Evolutionary conservation across 2,329 filamentous ascomycete genomes (phyloP), one percentile per base, ranked within the genome.

Genomic region (Podosphaera xanthii): DNA sequence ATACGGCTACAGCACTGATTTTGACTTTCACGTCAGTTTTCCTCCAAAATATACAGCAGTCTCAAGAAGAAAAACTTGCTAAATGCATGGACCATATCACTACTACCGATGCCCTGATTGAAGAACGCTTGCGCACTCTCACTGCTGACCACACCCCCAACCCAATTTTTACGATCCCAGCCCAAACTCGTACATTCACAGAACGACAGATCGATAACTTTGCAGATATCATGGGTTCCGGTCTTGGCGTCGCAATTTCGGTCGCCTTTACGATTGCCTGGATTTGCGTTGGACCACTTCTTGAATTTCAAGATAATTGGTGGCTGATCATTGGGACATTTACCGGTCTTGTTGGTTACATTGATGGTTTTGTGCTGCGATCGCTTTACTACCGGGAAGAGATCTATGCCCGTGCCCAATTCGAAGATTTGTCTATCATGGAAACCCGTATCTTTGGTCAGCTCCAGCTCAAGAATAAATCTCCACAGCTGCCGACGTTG

Each of bases 241-340:
- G 72, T 0, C 66, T 71, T 3, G 72, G 73, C 0, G 68, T 75
- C 14, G 62, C 64, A 0, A 65, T 75, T 52, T 70, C 74, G 3
- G 46, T 70, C 3, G 49, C 67, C 5, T 72, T 73, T 22, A 63
- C 70, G 31, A 61, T 67, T 12, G 65, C 66, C 2, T 75, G 73
- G 73, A 57, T 72, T 8, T 64, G 67, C 4, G 66, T 73, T 7
- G 73, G 73, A 0, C 70, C 70, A 3, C 52, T 67, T 3, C 68
- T 75, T 60, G 52, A 68, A 2, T 75, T 72, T 62, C 68, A 70
- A 60, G 64, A 67, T 60, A 75, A 72, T 64, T 76, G 74, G 74
- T 75, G 72, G 70, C 69, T 75, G 0, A 68, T 75, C 14, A 75
- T 75, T 55, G 74, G 74, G 10, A 75, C 73, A 0, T 76, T 75